Percentiles rank a stretch among this genome's conserved stretches.
Conservation (phyloP, 208 protist genomes). For the Leptomonas pyrrhocoris region DNA sequence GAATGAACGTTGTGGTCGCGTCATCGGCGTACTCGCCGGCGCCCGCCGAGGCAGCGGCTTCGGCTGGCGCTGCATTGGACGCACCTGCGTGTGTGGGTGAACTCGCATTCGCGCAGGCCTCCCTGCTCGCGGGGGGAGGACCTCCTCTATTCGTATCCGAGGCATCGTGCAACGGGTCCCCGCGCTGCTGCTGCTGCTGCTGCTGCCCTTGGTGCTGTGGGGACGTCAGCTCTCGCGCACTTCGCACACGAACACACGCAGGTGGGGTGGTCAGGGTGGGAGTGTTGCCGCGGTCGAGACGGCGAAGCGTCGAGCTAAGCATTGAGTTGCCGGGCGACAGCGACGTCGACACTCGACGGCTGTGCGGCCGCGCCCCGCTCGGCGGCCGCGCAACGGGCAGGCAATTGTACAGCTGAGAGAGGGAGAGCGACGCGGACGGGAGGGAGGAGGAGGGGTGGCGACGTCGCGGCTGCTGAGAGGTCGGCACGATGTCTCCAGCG, state of each 20-base stretch:
- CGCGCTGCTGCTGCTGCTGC: not conserved
- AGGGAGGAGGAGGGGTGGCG: no score
- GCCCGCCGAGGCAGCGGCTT: not conserved
- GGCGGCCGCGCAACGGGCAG: constrained; percentile 6
- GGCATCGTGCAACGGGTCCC: not conserved
- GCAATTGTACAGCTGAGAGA: not conserved
- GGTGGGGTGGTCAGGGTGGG: not conserved
- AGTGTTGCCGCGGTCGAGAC: not conserved
- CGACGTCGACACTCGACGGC: not conserved
- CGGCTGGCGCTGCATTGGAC: not conserved
- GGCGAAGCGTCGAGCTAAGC: not conserved
- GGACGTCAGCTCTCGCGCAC: not conserved
- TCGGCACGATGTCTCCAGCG: not conserved
- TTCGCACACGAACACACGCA: not conserved
- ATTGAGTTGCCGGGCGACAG: constrained; percentile 6
- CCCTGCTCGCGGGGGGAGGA: not conserved
- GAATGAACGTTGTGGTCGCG: constrained; percentile 14
- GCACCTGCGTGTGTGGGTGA: not conserved
- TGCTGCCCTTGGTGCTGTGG: not conserved
- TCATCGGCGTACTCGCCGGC: constrained; percentile 24
- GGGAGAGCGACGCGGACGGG: constrained; percentile 5
- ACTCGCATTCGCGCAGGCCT: not conserved
- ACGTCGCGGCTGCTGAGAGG: not conserved
- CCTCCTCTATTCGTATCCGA: not conserved
- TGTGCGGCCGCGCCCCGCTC: not conserved